These are phyloP conservation scores for Wickerhamiella alocasiicola DNA, from an alignment of 805 yeast genomes.

Conservation along the genomic window DNA sequence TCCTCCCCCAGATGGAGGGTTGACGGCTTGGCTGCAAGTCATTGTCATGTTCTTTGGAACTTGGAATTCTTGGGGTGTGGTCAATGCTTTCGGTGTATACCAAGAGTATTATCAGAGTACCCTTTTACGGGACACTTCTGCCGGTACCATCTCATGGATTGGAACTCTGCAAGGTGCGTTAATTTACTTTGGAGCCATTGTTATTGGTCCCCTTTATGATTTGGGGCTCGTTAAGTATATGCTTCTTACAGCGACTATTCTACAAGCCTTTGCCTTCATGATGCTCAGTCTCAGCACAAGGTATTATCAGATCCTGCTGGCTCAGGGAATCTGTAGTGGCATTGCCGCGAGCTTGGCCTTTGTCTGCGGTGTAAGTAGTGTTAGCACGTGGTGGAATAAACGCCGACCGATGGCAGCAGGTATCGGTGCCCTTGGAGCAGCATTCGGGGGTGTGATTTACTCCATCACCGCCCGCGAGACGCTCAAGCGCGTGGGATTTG, in stretches of 20 bases:
- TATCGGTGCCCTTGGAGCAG: conserved; percentile 38
- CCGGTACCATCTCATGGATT: conserved; percentile 21
- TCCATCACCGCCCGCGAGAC: conserved; percentile 36
- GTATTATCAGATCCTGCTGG: conserved; percentile 40
- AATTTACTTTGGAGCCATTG: conserved; percentile 14
- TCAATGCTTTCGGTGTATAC: conserved; percentile 21
- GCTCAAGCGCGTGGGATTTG: conserved; percentile 35
- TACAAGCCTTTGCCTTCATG: conserved; percentile 24
- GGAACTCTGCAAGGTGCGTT: conserved; percentile 13
- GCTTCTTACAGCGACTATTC: conserved; percentile 20
- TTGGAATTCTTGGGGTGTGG: conserved; percentile 21
- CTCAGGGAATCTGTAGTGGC: conserved; percentile 40
- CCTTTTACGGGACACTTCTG: conserved; percentile 9
- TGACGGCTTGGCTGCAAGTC: conserved; percentile 22
- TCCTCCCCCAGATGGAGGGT: conserved; percentile 23
- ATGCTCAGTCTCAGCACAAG: conserved; percentile 28
- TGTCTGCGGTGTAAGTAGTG: conserved; percentile 34
- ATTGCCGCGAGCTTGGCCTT: conserved; percentile 34
- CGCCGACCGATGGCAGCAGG: conserved; percentile 37
- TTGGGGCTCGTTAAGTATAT: conserved; percentile 21
- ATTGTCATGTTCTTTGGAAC: conserved; percentile 19
- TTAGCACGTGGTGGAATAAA: conserved; percentile 35
- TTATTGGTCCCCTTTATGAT: conserved; percentile 26
- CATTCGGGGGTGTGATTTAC: conserved; percentile 39
- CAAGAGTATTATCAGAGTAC: conserved; percentile 18